phyloP scores from a whole-genome alignment of 306 rosid genomes.

The Oemleria cerasiformis region DNA sequence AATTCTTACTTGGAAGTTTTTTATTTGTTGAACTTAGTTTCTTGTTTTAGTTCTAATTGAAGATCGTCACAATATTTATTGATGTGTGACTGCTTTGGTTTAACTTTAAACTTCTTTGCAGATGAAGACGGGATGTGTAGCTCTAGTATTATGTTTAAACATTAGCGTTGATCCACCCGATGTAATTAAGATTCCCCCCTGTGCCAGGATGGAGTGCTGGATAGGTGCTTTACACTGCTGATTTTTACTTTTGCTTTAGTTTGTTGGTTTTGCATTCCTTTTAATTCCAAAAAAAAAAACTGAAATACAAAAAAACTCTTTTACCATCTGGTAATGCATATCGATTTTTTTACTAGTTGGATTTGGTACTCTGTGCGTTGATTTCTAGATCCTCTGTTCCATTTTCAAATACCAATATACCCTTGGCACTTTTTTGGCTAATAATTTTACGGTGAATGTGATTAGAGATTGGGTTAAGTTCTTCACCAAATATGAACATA shows the following conservation, averaged over 20 bases:
- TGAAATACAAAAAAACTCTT: background rate
- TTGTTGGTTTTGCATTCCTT: constrained; percentile 15
- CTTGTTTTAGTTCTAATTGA: constrained; percentile 17
- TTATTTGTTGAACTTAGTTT: background rate
- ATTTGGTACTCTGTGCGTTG: background rate
- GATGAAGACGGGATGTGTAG: constrained; percentile 99
- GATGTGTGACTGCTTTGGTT: constrained; percentile 28
- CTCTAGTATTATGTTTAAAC: constrained; percentile 94
- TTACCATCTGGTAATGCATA: background rate
- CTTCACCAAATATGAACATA: background rate
- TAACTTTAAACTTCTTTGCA: constrained; percentile 57
- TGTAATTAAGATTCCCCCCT: constrained; percentile 96
- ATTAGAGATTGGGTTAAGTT: background rate
- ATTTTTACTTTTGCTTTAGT: constrained; percentile 20
- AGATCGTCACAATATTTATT: constrained; percentile 16
- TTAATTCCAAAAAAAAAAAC: background rate
- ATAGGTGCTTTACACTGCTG: constrained; percentile 67
- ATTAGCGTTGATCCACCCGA: constrained; percentile 98
- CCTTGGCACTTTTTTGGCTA: background rate
- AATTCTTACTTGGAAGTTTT: background rate
- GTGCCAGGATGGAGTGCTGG: constrained; percentile 99
- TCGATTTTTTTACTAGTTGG: constrained; percentile 7
- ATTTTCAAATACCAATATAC: background rate
- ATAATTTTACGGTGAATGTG: background rate
- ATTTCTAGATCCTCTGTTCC: background rate